Evolutionary conservation across 352 stramenopile genomes (phyloP).

Genomic region (Pythium coloratum): DNA sequence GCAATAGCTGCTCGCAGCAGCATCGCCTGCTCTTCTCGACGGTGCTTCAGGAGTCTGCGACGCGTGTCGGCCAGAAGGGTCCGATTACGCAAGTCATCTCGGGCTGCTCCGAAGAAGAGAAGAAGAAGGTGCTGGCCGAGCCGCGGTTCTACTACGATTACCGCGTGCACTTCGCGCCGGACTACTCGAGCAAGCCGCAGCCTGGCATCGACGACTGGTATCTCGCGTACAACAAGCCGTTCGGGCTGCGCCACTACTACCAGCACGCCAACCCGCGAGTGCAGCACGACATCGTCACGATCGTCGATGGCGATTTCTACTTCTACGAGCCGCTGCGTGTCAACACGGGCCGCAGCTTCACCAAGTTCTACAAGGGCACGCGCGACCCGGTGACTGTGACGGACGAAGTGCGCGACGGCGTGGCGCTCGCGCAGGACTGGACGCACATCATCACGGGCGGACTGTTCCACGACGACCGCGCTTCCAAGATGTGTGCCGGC

Average conservation of each 20-base stretch:
- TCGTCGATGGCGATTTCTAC: slow-evolving; percentile 44
- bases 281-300: slow-evolving; percentile 35
- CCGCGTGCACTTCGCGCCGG: slow-evolving; percentile 43
- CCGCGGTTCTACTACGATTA: too few relatives aligned
- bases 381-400: slow-evolving; percentile 33
- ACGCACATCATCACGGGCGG: slow-evolving; percentile 40
- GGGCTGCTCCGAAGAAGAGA: too few relatives aligned
- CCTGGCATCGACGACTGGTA: slow-evolving; percentile 45
- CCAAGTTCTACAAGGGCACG: slow-evolving; percentile 41
- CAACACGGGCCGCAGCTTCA: slow-evolving; percentile 42
- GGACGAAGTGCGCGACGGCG: slow-evolving; percentile 43
- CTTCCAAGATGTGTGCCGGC: neutral
- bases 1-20: too few relatives aligned
- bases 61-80: too few relatives aligned
- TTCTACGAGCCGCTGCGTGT: slow-evolving; percentile 45
- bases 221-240: slow-evolving; percentile 60
- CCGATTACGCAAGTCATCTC: too few relatives aligned
- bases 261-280: slow-evolving; percentile 42
- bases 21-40: too few relatives aligned
- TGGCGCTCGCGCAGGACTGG: slow-evolving; percentile 53
- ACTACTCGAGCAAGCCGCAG: slow-evolving; percentile 40
- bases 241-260: slow-evolving; percentile 51
- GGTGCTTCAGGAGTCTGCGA: too few relatives aligned
- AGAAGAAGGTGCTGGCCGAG: too few relatives aligned
- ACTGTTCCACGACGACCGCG: slow-evolving; percentile 36